Conservation (phyloP, 1,284 basidiomycete genomes). For the Sanguinoderma infundibulare region DNA sequence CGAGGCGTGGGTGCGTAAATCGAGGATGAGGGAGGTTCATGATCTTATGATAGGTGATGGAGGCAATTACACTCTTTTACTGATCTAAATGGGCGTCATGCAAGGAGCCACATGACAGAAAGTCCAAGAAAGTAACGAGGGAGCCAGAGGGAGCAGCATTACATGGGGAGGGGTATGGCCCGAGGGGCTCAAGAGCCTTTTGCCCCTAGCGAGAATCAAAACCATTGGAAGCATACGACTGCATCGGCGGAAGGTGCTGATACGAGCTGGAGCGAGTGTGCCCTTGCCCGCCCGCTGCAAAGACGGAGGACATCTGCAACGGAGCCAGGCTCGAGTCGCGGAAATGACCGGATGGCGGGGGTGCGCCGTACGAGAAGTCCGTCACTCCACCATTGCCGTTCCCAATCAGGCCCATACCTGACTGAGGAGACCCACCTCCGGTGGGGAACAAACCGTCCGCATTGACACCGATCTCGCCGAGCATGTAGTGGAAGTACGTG, state of each 20-base stretch:
- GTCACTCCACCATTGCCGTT: neutral
- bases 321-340: slow-evolving; percentile 8
- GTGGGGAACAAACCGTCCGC: slow-evolving; percentile 10
- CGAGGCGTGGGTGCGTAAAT: neutral
- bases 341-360: neutral
- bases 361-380: slow-evolving; percentile 6
- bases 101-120: neutral
- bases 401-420: slow-evolving; percentile 2
- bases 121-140: slow-evolving; percentile 5
- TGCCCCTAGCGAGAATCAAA: neutral
- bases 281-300: neutral
- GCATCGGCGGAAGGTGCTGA: slow-evolving; percentile 9
- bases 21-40: neutral
- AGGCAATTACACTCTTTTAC: slow-evolving; percentile 6
- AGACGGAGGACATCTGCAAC: neutral
- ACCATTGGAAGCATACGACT: neutral
- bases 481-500: slow-evolving; percentile 18
- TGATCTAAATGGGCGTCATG: neutral
- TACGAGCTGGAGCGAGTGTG: neutral
- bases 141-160: neutral
- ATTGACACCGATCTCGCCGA: slow-evolving; percentile 8
- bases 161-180: neutral
- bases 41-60: neutral
- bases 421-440: neutral
- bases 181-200: neutral